Percentiles rank a stretch among this genome's conserved stretches.
These are phyloP conservation scores for Leishmania lainsoni DNA, from an alignment of 208 protist species.

Conservation along the genomic window DNA sequence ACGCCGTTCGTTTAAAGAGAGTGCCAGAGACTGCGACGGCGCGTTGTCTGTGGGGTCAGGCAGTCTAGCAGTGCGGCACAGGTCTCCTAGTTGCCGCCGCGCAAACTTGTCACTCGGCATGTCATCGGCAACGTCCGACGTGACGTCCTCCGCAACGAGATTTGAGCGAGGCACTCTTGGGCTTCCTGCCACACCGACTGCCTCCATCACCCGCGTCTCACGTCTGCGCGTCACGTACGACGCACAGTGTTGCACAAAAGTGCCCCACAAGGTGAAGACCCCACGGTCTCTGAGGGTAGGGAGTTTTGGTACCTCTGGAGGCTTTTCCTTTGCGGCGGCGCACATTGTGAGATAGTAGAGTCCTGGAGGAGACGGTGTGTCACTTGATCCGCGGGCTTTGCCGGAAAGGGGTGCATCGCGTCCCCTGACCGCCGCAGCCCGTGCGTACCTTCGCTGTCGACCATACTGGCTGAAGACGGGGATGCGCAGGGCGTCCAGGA, in stretches of 20 bases:
- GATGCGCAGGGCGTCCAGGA: conserved; percentile 64
- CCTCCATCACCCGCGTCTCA: conserved; percentile 11
- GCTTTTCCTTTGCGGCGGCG: conserved; percentile 16
- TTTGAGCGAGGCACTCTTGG: conserved; percentile 28
- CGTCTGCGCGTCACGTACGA: conserved; percentile 16
- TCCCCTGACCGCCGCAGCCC: conserved; percentile 32
- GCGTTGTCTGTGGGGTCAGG: conserved; percentile 25
- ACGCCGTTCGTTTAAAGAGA: conserved; percentile 14
- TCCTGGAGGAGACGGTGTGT: conserved; percentile 65
- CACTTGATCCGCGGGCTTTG: conserved; percentile 19
- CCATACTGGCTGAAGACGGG: conserved; percentile 48
- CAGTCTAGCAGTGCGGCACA: conserved; percentile 48
- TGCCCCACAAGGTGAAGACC: conserved; percentile 13
- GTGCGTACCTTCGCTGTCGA: conserved; percentile 47
- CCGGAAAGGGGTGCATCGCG: conserved; percentile 27
- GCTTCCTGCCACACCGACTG: conserved; percentile 13
- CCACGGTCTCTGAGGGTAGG: conserved; percentile 8
- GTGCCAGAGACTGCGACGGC: conserved; percentile 1
- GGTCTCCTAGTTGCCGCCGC: conserved; percentile 30
- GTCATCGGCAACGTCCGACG: conserved; percentile 28
- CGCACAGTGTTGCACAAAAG: conserved; percentile 30
- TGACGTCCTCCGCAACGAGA: conserved; percentile 35
- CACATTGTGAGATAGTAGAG: conserved; percentile 39
- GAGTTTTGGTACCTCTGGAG: conserved; percentile 19
- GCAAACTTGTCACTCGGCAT: conserved; percentile 36